These are phyloP conservation scores for Neonectria neomacrospora DNA, from an alignment of 2,329 filamentous ascomycete species.

Conservation along the genomic window DNA sequence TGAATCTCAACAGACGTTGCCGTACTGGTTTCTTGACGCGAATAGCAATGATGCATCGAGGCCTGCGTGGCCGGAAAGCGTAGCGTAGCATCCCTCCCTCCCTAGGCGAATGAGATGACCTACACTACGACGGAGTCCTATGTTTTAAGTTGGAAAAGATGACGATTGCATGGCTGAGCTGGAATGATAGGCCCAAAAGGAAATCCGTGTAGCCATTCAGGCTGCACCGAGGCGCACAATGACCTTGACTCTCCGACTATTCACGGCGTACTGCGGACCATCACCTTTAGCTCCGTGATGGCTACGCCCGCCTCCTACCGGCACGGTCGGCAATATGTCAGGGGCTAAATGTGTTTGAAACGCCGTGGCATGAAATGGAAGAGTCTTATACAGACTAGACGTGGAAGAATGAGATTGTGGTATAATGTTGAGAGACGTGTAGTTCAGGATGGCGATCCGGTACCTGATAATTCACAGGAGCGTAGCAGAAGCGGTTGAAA, in stretches of 20 bases:
- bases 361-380: background rate
- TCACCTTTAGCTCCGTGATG: background rate
- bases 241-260: constrained; percentile 6
- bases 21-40: background rate
- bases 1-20: too few species aligned
- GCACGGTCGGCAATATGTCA: background rate
- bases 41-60: background rate
- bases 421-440: background rate
- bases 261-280: constrained; percentile 13
- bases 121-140: background rate
- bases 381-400: background rate
- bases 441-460: background rate
- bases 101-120: background rate
- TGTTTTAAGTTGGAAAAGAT: background rate
- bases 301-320: background rate
- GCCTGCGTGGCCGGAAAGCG: background rate
- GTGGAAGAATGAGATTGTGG: background rate
- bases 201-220: background rate
- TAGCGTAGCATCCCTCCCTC: background rate
- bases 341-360: background rate
- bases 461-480: background rate
- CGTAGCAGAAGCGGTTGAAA: background rate
- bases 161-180: background rate
- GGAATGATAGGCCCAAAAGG: background rate
- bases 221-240: constrained; percentile 3